Evolutionary conservation across 2,329 filamentous ascomycete species (phyloP).

Genomic region (Sclerotinia minor): DNA sequence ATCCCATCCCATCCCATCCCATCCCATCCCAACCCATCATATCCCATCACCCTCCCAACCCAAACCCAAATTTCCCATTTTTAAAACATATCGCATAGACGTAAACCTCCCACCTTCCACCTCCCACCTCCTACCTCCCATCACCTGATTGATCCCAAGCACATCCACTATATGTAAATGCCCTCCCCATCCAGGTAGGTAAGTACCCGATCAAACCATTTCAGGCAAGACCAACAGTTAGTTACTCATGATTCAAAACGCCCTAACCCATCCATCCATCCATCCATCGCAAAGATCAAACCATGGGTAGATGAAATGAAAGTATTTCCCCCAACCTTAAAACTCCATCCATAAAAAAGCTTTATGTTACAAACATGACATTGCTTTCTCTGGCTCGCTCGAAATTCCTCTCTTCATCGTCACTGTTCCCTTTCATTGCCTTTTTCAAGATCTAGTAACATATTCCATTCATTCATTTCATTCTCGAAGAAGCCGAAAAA

Average conservation of each 20-base stretch:
- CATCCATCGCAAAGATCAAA: conserved; percentile 11
- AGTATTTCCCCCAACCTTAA: conserved; percentile 5
- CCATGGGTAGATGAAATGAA: conserved; percentile 13
- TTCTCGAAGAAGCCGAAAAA: conserved; percentile 12
- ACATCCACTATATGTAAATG: conserved; percentile 15
- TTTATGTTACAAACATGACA: conserved; percentile 17
- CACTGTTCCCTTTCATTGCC: background rate
- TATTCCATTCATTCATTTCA: conserved; percentile 14
- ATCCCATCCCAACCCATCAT: too few relatives aligned
- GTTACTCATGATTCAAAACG: conserved; percentile 15
- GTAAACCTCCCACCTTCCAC: background rate
- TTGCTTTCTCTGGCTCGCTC: conserved; percentile 10
- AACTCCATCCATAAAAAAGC: conserved; percentile 18
- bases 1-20: background rate
- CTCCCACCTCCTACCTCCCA: background rate
- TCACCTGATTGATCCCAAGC: background rate
- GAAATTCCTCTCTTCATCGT: background rate
- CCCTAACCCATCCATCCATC: conserved; percentile 12
- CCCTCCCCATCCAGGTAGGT: background rate
- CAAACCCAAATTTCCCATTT: conserved; percentile 6
- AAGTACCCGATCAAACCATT: background rate
- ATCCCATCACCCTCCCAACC: too few relatives aligned
- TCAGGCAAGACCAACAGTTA: conserved; percentile 16
- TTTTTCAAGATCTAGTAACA: conserved; percentile 19
- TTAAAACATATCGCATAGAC: conserved; percentile 3